Conservation (phyloP, 2,329 filamentous ascomycete species). For the Trichoderma asperellum region DNA sequence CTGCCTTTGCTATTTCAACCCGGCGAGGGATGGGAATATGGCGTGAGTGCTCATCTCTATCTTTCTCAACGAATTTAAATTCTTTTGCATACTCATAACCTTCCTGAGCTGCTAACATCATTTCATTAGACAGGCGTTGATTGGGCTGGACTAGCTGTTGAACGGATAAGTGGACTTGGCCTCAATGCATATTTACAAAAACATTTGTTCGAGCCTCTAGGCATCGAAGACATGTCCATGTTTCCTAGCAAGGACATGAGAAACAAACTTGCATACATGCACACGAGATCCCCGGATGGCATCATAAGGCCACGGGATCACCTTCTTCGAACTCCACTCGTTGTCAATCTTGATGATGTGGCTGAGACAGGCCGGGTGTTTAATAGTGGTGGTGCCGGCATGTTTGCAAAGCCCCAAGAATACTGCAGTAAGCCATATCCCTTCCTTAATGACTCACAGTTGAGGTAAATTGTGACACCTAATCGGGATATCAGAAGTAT, state of each 20-base stretch:
- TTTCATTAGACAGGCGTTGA: not conserved
- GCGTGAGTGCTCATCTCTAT: not conserved
- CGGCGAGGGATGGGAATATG: conserved; percentile 14
- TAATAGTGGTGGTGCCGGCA: conserved; percentile 18
- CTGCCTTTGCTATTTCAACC: conserved; percentile 12
- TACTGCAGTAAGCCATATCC: conserved; percentile 9
- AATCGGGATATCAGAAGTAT: not conserved
- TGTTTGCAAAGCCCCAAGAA: conserved; percentile 19
- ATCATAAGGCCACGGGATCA: conserved; percentile 9
- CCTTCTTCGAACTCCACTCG: not conserved
- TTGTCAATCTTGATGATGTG: conserved; percentile 7
- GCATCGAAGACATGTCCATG: conserved; percentile 21
- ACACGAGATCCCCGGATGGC: not conserved
- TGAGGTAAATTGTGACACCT: not conserved
- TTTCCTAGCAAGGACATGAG: conserved; percentile 5
- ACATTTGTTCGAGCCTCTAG: not conserved
- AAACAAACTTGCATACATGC: conserved; percentile 15
- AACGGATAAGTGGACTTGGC: not conserved
- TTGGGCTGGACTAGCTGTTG: conserved; percentile 16
- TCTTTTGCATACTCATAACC: not conserved
- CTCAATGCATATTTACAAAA: conserved; percentile 17
- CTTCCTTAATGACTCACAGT: not conserved
- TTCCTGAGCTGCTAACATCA: not conserved
- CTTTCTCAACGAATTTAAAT: too few relatives aligned
- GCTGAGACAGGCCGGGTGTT: not conserved